Conservation (phyloP, 2,329 filamentous ascomycete genomes). For the Parasarocladium wereldwijsianum region DNA sequence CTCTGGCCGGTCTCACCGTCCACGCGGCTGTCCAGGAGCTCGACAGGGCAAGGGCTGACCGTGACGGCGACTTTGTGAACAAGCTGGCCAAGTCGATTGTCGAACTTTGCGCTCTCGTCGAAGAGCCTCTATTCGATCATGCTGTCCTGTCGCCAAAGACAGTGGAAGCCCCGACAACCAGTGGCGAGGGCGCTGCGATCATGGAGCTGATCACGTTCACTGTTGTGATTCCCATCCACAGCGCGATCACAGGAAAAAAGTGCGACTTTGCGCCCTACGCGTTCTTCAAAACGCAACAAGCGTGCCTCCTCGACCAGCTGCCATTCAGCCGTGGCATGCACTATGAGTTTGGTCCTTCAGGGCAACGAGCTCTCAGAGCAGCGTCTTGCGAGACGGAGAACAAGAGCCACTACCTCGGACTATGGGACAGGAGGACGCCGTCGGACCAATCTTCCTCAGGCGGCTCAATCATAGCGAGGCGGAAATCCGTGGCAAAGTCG, state of each 20-base stretch:
- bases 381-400: constrained; percentile 4
- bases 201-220: constrained; percentile 36
- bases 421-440: neutral
- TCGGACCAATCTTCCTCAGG: neutral
- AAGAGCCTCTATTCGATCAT: constrained; percentile 29
- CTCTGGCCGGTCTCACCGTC: constrained; percentile 30
- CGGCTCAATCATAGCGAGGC: neutral
- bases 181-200: constrained; percentile 7
- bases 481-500: constrained; percentile 1
- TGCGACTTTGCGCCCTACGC: constrained; percentile 46
- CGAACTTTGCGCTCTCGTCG: constrained; percentile 24
- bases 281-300: constrained; percentile 53
- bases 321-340: constrained; percentile 46
- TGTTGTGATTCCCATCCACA: constrained; percentile 47
- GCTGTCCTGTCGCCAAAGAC: constrained; percentile 27
- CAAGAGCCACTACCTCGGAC: constrained; percentile 1
- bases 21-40: constrained; percentile 10
- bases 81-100: constrained; percentile 28
- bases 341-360: constrained; percentile 40
- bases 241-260: constrained; percentile 31
- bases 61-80: constrained; percentile 23
- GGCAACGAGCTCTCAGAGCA: constrained; percentile 15
- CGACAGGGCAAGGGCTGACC: constrained; percentile 20
- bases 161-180: constrained; percentile 21
- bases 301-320: constrained; percentile 38